Evolutionary conservation across 768 basidiomycete species (phyloP), one percentile per base, ranked within the genome.

Genomic region (Kwoniella botswanensis): DNA sequence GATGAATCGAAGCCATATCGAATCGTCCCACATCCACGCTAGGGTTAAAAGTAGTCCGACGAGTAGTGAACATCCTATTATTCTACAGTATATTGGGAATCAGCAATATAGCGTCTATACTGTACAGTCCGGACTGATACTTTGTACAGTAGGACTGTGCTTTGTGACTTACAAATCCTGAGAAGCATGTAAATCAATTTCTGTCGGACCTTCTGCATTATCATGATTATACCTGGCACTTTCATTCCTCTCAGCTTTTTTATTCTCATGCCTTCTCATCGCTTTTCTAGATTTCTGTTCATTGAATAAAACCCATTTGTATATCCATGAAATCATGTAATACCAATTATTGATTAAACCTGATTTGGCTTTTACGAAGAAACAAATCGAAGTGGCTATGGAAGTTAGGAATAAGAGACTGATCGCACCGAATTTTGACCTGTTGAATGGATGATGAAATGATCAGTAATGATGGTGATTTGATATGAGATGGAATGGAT

Each of bases 381-480:
- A 55, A n/a, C 64, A 68, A 10, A 80, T 12, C 22, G 75, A 2
- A 12, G 66, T 71, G 12, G 70, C 44, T 26, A 65, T 26, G n/a
- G 74, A 2, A 2, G 71, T 69, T 1, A 74, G 55, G 29, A 65
- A 18, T 29, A 65, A 46, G 6, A 79, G 63, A 3, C 59, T 65
- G 13, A 80, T 44, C 0, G 77, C 72, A 22, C 76, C 79, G 64
- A 74, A 74, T 66, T 80, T 80, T 21, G 79, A 72, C 55, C 78
- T 79, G 43, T n/a, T 17, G 18, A 10, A 22, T 21, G 15, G 9
- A 35, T 4, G 35, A 17, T 18, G 29, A 43, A 13, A 21, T 41
- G 0, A 18, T 50, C 46, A 15, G 41, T 22, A 44, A 2, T 29
- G 13, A 2, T 15, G 1, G 18, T 12, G 22, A 13, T 15, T 29